A percentile compares a stretch with the other conserved stretches of the same genome.
phyloP scores from a whole-genome alignment of 2,329 filamentous ascomycete genomes.

The Ustulina deusta region DNA sequence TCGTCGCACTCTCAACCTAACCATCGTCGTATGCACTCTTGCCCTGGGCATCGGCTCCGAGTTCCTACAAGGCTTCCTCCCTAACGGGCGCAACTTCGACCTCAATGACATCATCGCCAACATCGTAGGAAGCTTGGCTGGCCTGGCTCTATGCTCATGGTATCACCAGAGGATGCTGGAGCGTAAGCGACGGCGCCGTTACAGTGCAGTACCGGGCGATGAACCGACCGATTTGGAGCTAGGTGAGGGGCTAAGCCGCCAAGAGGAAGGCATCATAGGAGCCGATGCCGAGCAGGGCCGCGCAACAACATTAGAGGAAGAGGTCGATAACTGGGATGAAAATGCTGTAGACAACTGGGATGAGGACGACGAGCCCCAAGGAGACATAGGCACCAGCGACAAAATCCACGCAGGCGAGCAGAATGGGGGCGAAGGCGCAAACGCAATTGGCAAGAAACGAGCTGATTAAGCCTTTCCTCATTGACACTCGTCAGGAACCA shows the following conservation, averaged over 20 bases:
- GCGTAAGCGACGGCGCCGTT: conserved; percentile 79
- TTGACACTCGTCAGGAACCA: conserved; percentile 22
- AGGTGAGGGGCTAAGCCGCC: conserved; percentile 66
- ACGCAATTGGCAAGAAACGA: conserved; percentile 51
- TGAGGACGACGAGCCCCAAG: conserved; percentile 59
- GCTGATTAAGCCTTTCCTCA: conserved; percentile 46
- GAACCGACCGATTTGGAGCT: conserved; percentile 76
- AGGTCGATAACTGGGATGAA: conserved; percentile 95
- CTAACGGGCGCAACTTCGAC: conserved; percentile 78
- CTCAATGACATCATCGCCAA: conserved; percentile 90
- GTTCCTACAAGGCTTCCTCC: conserved; percentile 79
- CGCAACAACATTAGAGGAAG: conserved; percentile 73
- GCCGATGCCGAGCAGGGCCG: conserved; percentile 48
- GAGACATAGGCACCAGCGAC: conserved; percentile 43
- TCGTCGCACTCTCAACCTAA: conserved; percentile 85
- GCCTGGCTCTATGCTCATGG: conserved; percentile 81
- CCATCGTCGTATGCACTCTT: conserved; percentile 81
- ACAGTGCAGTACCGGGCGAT: conserved; percentile 53
- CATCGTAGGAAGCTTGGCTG: conserved; percentile 79
- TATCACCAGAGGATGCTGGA: conserved; percentile 98
- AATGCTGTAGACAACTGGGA: conserved; percentile 70
- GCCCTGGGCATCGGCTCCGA: conserved; percentile 79
- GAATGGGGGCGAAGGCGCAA: conserved; percentile 45
- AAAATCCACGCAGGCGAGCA: conserved; percentile 47
- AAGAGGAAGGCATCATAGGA: conserved; percentile 73